Conservation (phyloP, 768 basidiomycete genomes). For the Exidia glandulosa region DNA sequence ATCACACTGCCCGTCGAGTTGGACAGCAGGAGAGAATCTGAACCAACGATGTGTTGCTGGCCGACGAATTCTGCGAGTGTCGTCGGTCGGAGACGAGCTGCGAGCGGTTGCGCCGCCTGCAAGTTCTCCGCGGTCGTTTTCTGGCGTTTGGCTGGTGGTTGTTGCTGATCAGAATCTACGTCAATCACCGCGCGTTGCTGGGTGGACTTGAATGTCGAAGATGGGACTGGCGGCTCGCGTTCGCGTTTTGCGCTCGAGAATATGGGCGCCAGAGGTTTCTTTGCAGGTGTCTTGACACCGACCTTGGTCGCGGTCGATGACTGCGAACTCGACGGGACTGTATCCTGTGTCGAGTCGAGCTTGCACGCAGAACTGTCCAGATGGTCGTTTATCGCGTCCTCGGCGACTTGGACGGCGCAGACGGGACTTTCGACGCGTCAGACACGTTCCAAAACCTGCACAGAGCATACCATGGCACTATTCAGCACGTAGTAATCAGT, state of each 20-base stretch:
- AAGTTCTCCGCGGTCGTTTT: conserved; percentile 15
- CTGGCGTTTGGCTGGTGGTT: conserved; percentile 13
- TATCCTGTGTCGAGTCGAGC: conserved; percentile 7
- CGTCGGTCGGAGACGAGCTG: conserved; percentile 62
- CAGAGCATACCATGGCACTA: too few relatives aligned
- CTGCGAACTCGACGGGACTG: background rate
- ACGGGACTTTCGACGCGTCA: conserved; percentile 30
- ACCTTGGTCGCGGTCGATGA: conserved; percentile 8
- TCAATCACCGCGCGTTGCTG: conserved; percentile 2
- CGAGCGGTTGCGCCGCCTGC: conserved; percentile 40
- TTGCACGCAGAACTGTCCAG: conserved; percentile 36
- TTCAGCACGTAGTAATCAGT: too few relatives aligned
- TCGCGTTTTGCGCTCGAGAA: conserved; percentile 21
- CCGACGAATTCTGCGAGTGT: conserved; percentile 59
- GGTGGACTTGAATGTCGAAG: conserved; percentile 9
- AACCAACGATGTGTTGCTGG: conserved; percentile 50
- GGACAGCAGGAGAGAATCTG: conserved; percentile 44
- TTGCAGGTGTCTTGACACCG: conserved; percentile 9
- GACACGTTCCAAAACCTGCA: too few relatives aligned
- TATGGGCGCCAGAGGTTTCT: conserved; percentile 30
- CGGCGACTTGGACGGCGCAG: conserved; percentile 32
- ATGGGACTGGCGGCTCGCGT: conserved; percentile 11
- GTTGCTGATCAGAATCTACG: conserved; percentile 5
- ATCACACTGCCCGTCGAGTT: conserved; percentile 46
- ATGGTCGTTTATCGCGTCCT: conserved; percentile 37